A percentile compares a stretch with the other conserved stretches of the same genome.
Conservation (phyloP, 2,329 filamentous ascomycete genomes). For the Aureobasidium sp. region DNA sequence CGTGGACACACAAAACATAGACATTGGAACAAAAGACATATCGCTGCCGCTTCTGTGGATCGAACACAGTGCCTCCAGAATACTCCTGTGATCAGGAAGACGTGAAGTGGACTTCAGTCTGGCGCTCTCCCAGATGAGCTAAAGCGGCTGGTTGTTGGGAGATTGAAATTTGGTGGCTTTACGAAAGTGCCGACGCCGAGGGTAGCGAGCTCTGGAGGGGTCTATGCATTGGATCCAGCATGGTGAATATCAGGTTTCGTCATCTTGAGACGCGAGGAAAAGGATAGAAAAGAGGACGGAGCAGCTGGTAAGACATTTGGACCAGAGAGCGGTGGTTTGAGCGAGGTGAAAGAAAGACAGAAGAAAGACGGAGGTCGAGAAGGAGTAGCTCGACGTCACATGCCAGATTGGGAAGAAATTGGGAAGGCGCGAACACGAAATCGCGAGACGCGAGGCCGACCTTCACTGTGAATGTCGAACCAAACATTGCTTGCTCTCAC, state of each 20-base stretch:
- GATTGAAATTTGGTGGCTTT: neutral
- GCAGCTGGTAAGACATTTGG: neutral
- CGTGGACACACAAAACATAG: neutral
- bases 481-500: conserved; percentile 4
- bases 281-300: neutral
- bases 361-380: neutral
- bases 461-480: neutral
- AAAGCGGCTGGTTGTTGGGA: conserved; percentile 7
- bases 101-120: conserved; percentile 18
- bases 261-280: neutral
- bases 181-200: neutral
- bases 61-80: conserved; percentile 17
- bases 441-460: neutral
- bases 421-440: neutral
- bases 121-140: conserved; percentile 18
- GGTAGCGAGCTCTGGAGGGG: neutral
- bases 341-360: neutral
- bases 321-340: neutral
- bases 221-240: neutral
- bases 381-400: neutral
- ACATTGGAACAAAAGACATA: neutral
- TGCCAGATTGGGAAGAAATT: neutral
- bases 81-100: too few relatives aligned
- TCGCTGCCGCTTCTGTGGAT: conserved; percentile 16
- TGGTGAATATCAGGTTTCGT: neutral